Conservation (phyloP, 306 rosid genomes). For the Trichosanthes cucumerina region DNA sequence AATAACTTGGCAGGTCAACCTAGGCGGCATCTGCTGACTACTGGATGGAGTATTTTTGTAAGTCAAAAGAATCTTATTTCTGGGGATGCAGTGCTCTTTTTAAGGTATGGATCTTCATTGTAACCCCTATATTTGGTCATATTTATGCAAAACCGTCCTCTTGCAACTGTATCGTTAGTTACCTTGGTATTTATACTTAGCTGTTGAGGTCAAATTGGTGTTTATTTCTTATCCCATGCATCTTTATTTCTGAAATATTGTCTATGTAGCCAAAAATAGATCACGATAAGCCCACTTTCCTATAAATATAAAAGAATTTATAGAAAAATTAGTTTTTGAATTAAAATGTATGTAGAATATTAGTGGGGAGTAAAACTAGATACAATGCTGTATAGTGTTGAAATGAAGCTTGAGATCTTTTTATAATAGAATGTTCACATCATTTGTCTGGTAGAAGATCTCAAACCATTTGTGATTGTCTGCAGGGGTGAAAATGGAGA, state of each 20-base stretch:
- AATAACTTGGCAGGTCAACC: slow-evolving; percentile 80
- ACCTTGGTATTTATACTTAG: not conserved
- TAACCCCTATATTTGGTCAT: not conserved
- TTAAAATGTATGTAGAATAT: not conserved
- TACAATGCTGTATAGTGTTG: not conserved
- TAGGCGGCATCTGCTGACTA: slow-evolving; percentile 90
- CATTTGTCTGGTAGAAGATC: not conserved
- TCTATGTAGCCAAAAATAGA: not conserved
- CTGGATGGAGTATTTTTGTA: slow-evolving; percentile 95
- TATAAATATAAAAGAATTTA: not conserved
- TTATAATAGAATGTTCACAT: not conserved
- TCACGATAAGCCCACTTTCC: not conserved
- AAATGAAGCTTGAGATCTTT: not conserved
- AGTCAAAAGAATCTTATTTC: slow-evolving; percentile 92
- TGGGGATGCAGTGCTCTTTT: slow-evolving; percentile 94
- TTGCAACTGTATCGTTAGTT: not conserved
- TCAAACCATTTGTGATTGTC: slow-evolving; percentile 10
- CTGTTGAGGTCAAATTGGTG: not conserved
- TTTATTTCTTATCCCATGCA: not conserved
- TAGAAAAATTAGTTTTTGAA: not conserved
- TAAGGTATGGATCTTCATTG: slow-evolving; percentile 35
- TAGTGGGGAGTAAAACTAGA: not conserved
- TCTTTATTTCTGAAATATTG: not conserved
- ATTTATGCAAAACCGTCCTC: not conserved
- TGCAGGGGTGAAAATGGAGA: slow-evolving; percentile 92